A percentile compares a stretch with the other conserved stretches of the same genome.
Evolutionary conservation across 2,329 filamentous ascomycete species (phyloP).

Genomic region (Cytospora piceae): DNA sequence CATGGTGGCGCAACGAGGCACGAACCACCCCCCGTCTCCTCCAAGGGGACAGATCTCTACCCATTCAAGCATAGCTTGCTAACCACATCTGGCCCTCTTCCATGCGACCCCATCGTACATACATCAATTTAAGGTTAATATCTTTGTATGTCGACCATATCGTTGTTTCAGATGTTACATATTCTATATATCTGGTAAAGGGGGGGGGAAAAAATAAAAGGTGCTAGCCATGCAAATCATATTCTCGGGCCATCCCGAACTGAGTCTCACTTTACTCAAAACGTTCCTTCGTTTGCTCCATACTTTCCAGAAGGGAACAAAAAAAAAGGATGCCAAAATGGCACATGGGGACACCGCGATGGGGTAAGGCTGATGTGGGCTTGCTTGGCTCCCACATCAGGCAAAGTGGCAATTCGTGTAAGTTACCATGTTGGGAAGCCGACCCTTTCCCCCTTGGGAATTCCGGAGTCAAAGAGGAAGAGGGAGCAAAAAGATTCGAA

Average conservation of each 20-base stretch:
- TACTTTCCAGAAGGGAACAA: neutral
- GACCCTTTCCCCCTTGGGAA: constrained; percentile 6
- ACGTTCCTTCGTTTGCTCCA: neutral
- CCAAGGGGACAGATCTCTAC: neutral
- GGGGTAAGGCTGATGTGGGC: constrained; percentile 18
- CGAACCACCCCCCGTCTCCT: neutral
- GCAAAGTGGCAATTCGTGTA: constrained; percentile 28
- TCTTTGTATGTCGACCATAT: neutral
- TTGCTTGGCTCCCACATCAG: constrained; percentile 22
- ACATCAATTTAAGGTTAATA: too few relatives aligned
- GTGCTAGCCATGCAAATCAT: neutral
- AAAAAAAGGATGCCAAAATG: neutral
- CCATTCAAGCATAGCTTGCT: neutral
- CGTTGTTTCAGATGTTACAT: neutral
- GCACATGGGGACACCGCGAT: constrained; percentile 4
- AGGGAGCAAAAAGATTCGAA: neutral
- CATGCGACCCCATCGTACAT: too few relatives aligned
- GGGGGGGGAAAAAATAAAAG: too few relatives aligned
- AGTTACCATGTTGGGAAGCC: constrained; percentile 29
- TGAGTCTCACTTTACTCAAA: neutral
- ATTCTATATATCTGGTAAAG: neutral
- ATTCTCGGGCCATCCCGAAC: neutral
- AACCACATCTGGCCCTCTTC: too few relatives aligned
- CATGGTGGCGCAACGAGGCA: neutral
- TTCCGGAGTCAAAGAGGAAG: neutral